Evolutionary conservation across 2,329 filamentous ascomycete genomes (phyloP), one percentile per base, ranked within the genome.

Genomic region (Venturia pyrina): DNA sequence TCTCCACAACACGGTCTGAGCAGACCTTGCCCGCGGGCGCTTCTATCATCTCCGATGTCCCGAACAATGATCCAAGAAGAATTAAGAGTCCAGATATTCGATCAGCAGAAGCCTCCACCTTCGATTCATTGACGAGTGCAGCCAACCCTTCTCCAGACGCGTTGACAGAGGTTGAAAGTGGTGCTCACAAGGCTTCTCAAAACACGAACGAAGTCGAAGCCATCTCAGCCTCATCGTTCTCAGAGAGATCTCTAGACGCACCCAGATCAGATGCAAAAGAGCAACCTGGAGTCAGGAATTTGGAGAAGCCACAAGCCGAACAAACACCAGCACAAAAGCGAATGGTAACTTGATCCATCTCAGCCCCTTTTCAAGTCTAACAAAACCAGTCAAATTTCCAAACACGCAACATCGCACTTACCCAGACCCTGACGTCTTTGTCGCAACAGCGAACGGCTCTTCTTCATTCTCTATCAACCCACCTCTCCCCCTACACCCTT

Each of bases 251-350:
- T 37, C 6, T 15, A 1, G 15, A 59, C 5, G 21, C 10, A 24
- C 48, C 8, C 48, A 28, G 2, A 15, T n/a, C 28, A 11, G 32
- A n/a, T 10, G 15, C 28, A 59, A 19, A 15, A 37, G 32, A 59
- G 19, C 32, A 37, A n/a, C 48, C 21, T 28, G 53, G 37, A 59
- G 28, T 8, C 28, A 37, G 15, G 13, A 59, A 10, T 21, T 28
- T n/a, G 17, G 32, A 21, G 32, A n/a, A 2, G 1, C 32, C 32
- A 11, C 53, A 59, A 59, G 53, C 53, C 40, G 28, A 59, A 37
- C 62, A n/a, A 64, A 50, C 62, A 53, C 41, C 62, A 48, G 62
- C 53, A 41, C 62, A 53, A 24, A 64, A 64, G 46, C 43, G 62
- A 48, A 43, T 64, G 24, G 62, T 64, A 28, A n/a, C n/a, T 34